phyloP scores from a whole-genome alignment of 306 rosid genomes.

The Betula pendula region DNA sequence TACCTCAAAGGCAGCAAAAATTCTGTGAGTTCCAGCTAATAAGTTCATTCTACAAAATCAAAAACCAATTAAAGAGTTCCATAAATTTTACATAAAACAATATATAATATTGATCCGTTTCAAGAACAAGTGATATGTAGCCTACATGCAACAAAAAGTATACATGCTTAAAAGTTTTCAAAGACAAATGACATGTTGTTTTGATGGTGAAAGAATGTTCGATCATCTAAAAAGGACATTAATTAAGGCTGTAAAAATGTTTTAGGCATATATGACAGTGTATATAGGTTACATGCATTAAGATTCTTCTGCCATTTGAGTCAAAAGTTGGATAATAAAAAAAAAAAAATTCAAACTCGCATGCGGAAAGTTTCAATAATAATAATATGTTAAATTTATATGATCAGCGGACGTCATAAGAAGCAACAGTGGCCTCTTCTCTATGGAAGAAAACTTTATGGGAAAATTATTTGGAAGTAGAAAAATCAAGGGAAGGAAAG shows the following conservation, averaged over 20 bases:
- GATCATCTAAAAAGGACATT: background rate
- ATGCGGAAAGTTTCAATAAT: background rate
- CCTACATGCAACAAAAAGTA: background rate
- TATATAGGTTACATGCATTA: background rate
- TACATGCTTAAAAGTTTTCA: background rate
- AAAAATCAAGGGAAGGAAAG: background rate
- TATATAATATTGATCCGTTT: background rate
- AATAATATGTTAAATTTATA: conserved; percentile 16
- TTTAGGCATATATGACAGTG: background rate
- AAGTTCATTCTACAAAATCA: background rate
- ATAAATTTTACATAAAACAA: no score
- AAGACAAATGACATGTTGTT: background rate
- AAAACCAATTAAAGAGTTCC: no score
- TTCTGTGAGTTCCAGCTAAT: background rate
- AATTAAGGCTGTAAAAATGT: background rate
- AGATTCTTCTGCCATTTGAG: background rate
- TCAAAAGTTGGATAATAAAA: background rate
- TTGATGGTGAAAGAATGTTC: background rate
- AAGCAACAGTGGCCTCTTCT: conserved; percentile 38
- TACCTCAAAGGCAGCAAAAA: background rate
- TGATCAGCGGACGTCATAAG: conserved; percentile 35
- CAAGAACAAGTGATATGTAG: background rate
- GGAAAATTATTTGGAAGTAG: conserved; percentile 22
- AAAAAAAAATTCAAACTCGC: background rate
- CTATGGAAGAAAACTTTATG: conserved; percentile 33